A percentile compares a stretch with the other conserved stretches of the same genome.
phyloP scores from a whole-genome alignment of 148 eudicot species.

The Rhododendron ferrugineum region DNA sequence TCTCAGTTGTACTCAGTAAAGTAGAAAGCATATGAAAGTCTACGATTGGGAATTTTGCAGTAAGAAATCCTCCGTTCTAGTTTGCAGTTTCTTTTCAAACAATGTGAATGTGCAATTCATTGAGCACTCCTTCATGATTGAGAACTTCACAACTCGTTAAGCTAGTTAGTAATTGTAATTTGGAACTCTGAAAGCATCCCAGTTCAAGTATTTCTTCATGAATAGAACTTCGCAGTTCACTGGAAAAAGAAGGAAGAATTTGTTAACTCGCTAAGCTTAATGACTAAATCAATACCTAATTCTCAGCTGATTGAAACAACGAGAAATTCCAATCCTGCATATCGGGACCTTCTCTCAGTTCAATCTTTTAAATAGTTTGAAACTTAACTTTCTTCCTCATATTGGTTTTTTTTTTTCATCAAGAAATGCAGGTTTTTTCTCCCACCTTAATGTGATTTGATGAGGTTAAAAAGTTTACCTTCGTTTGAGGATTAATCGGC shows the following conservation, averaged over 20 bases:
- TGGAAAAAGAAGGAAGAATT: background rate
- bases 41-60: background rate
- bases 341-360: background rate
- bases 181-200: background rate
- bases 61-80: background rate
- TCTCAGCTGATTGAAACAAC: background rate
- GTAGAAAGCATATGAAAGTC: background rate
- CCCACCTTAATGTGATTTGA: background rate
- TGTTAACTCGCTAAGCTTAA: background rate
- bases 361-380: background rate
- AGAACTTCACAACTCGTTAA: background rate
- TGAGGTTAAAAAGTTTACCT: background rate
- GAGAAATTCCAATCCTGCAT: background rate
- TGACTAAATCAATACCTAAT: background rate
- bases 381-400: background rate
- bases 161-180: background rate
- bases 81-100: too few relatives aligned
- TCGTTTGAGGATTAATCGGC: background rate
- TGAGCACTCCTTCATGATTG: background rate
- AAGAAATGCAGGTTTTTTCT: background rate
- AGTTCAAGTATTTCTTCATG: background rate
- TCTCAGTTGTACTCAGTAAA: background rate
- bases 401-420: background rate
- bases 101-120: too few relatives aligned
- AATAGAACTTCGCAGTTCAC: background rate